These are phyloP conservation scores for Globisporangium rhizosaccharum DNA, from an alignment of 352 stramenopile genomes.

Conservation along the genomic window DNA sequence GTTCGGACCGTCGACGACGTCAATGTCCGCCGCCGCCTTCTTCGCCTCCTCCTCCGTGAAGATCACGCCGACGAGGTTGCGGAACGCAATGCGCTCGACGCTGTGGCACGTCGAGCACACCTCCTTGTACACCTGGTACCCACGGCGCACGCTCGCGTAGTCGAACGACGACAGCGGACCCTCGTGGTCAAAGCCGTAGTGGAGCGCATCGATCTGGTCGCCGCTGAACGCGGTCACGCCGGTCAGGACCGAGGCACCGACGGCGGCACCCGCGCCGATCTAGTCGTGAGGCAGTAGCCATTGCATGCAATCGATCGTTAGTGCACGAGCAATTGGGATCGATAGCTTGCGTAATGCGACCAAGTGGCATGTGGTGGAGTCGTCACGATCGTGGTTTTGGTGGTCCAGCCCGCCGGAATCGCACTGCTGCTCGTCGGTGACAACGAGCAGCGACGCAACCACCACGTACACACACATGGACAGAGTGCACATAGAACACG, in stretches of 20 bases:
- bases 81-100: constrained; percentile 96
- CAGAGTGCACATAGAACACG: not conserved
- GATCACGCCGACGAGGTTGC: constrained; percentile 97
- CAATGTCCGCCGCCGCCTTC: constrained; percentile 90
- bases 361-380: too few species aligned
- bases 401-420: constrained; percentile 40
- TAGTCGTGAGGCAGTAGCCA: constrained; percentile 8
- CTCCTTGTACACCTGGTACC: constrained; percentile 99
- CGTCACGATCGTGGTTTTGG: constrained; percentile 29
- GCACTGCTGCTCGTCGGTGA: not conserved
- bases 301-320: not conserved
- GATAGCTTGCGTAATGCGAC: too few species aligned
- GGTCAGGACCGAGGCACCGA: constrained; percentile 74
- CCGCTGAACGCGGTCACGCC: constrained; percentile 80
- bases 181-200: constrained; percentile 89
- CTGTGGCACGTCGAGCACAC: constrained; percentile 98
- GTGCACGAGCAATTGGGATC: too few species aligned
- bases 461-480: not conserved
- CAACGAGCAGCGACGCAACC: not conserved
- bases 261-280: constrained; percentile 58
- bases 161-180: constrained; percentile 86
- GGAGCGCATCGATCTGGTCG: constrained; percentile 80
- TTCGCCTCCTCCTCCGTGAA: constrained; percentile 93
- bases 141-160: constrained; percentile 93
- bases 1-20: constrained; percentile 96